Percentiles rank a stretch among this genome's conserved stretches.
phyloP scores from a whole-genome alignment of 164 flowering plant genomes.

The Magnolia changhungtana region DNA sequence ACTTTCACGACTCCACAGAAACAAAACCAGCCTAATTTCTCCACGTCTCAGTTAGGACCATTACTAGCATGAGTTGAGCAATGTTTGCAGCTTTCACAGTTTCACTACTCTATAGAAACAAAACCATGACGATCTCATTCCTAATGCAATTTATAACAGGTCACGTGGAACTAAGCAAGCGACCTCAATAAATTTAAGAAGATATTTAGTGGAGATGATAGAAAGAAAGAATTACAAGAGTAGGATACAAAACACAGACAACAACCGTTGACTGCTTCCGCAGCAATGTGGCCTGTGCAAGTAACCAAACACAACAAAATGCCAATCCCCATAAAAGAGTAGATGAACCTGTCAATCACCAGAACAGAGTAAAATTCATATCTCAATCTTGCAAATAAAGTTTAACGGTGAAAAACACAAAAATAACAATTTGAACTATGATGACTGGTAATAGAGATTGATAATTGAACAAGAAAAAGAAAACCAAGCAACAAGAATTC shows the following conservation, averaged over 20 bases:
- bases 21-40: no score
- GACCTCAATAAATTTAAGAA: neutral
- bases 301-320: conserved; percentile 51
- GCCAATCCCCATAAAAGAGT: conserved; percentile 69
- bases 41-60: neutral
- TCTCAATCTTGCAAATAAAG: neutral
- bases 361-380: neutral
- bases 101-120: neutral
- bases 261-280: conserved; percentile 66
- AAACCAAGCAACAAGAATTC: neutral
- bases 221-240: neutral
- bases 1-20: neutral
- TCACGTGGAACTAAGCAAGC: neutral
- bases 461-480: neutral
- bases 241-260: conserved; percentile 89
- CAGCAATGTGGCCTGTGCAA: conserved; percentile 70
- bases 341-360: conserved; percentile 69
- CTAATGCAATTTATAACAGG: neutral
- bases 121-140: neutral
- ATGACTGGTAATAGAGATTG: neutral
- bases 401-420: neutral
- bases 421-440: no score
- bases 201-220: neutral
- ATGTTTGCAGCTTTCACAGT: neutral
- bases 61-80: neutral